These are phyloP conservation scores for Aegle marmelos DNA, from an alignment of 345 rosid species.

Conservation along the genomic window DNA sequence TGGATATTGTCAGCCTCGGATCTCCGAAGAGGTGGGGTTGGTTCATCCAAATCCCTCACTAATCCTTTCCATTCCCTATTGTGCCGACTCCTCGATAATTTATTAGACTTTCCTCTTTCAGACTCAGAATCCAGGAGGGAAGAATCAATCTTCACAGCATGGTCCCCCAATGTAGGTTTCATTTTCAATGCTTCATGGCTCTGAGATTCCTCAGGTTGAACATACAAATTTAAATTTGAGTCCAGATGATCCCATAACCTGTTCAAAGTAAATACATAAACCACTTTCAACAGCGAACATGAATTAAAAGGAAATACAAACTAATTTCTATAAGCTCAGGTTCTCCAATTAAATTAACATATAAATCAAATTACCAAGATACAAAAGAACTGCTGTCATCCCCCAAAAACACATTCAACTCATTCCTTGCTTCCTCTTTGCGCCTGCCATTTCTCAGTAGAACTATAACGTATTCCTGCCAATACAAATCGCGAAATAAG, in stretches of 20 bases:
- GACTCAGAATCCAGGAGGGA: slow-evolving; percentile 40
- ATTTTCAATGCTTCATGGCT: slow-evolving; percentile 27
- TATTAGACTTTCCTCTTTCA: slow-evolving; percentile 43
- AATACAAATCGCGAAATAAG: slow-evolving; percentile 19
- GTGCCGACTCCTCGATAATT: slow-evolving; percentile 38
- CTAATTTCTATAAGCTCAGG: not conserved
- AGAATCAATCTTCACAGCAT: slow-evolving; percentile 27
- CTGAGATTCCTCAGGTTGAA: slow-evolving; percentile 36
- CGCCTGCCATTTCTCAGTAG: slow-evolving; percentile 83
- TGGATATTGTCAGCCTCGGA: slow-evolving; percentile 46
- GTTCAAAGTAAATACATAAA: slow-evolving; percentile 19
- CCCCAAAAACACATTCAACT: slow-evolving; percentile 85
- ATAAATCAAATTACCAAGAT: slow-evolving; percentile 56
- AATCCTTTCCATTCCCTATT: slow-evolving; percentile 71
- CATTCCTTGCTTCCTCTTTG: slow-evolving; percentile 81
- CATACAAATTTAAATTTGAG: slow-evolving; percentile 57
- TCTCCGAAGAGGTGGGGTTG: slow-evolving; percentile 61
- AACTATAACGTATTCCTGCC: slow-evolving; percentile 89
- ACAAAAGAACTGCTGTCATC: slow-evolving; percentile 88
- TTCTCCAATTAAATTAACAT: not conserved
- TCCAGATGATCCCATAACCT: slow-evolving; percentile 99
- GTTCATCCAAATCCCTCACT: slow-evolving; percentile 45
- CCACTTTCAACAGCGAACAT: not conserved
- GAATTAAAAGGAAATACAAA: not conserved
- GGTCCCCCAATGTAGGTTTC: slow-evolving; percentile 30